Evolutionary conservation across 768 basidiomycete species (phyloP), one percentile per base, ranked within the genome.

Genomic region (Tephrocybe sp.): DNA sequence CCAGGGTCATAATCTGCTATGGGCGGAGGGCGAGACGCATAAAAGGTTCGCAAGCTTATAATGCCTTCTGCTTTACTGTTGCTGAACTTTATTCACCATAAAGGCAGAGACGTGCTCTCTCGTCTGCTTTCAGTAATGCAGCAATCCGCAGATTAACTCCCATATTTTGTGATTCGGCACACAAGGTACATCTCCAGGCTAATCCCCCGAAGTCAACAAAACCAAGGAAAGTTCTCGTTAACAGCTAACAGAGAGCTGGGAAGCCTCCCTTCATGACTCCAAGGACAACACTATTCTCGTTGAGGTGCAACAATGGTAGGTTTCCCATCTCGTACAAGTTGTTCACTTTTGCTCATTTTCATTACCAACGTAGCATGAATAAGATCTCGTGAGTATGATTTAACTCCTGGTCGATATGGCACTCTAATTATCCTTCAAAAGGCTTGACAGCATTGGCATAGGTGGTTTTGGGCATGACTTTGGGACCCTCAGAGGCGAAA

Each of bases 381-480:
- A 63, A 64, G 39, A 62, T 75, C 9, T 68, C 76, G 74, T 73
- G 56, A 25, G 69, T 51, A 16, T n/a, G n/a, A n/a, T n/a, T n/a
- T n/a, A n/a, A n/a, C n/a, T n/a, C n/a, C n/a, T n/a, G n/a, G n/a
- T n/a, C n/a, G n/a, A n/a, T n/a, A n/a, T n/a, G n/a, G n/a, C n/a
- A n/a, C n/a, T n/a, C n/a, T n/a, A n/a, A n/a, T n/a, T n/a, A n/a
- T n/a, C n/a, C n/a, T n/a, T n/a, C n/a, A n/a, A 11, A 18, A 78
- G 77, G 6, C 58, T 81, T 5, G 80, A 82, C 49, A 69, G 59
- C n/a, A 69, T 81, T 29, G 77, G 79, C 9, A 65, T 74, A 19
- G 74, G 75, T 1, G 73, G 73, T 0, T 80, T 80, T 53, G 70
- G 71, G n/a, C 71, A 80, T 52, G 64, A 77, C 52, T 80, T 81